These are phyloP conservation scores for Annulohypoxylon nitens DNA, from an alignment of 495 filamentous ascomycete genomes.

Conservation along the genomic window DNA sequence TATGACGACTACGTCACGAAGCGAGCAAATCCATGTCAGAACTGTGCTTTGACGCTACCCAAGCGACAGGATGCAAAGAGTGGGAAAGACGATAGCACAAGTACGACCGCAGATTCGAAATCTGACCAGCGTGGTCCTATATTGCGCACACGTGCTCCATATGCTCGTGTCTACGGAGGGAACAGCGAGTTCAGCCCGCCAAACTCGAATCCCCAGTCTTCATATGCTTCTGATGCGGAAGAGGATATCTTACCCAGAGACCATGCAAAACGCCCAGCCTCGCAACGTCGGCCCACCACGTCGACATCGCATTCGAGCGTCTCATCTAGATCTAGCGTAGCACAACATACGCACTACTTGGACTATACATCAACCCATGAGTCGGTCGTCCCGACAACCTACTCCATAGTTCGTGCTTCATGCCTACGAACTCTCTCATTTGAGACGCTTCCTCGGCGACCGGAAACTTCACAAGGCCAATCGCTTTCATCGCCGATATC, in stretches of 20 bases:
- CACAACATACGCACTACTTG: conserved; percentile 83
- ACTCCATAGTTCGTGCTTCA: conserved; percentile 85
- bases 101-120: conserved; percentile 45
- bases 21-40: conserved; percentile 68
- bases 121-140: conserved; percentile 57
- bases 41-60: conserved; percentile 72
- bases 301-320: conserved; percentile 60
- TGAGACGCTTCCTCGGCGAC: conserved; percentile 81
- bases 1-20: conserved; percentile 69
- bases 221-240: conserved; percentile 61
- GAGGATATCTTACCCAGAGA: conserved; percentile 52
- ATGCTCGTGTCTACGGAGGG: conserved; percentile 61
- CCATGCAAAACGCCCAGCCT: conserved; percentile 19
- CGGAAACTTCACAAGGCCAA: conserved; percentile 49
- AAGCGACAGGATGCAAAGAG: conserved; percentile 59
- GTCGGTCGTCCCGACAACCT: conserved; percentile 79
- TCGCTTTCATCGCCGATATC: conserved; percentile 39
- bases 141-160: conserved; percentile 63
- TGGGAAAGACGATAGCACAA: conserved; percentile 43
- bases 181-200: conserved; percentile 56
- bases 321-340: conserved; percentile 60
- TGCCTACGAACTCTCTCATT: conserved; percentile 88
- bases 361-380: conserved; percentile 90
- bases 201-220: conserved; percentile 56
- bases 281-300: conserved; percentile 45